These are phyloP conservation scores for Vitis hybrid DNA, from an alignment of 177 flowering plant genomes.

Conservation along the genomic window DNA sequence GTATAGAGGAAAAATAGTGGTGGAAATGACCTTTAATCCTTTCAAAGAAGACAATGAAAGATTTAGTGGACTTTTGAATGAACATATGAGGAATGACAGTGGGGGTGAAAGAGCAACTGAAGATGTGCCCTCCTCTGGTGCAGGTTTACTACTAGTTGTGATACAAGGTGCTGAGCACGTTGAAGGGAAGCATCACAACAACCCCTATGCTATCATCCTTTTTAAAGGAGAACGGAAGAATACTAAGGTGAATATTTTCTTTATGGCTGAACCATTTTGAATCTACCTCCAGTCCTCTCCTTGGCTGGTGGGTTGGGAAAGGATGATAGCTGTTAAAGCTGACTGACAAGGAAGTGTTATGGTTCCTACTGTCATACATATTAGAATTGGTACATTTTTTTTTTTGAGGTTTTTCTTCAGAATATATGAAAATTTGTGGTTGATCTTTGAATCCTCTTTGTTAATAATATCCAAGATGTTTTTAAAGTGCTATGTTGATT, in stretches of 20 bases:
- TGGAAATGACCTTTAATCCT: constrained; percentile 59
- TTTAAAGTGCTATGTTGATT: too few species aligned
- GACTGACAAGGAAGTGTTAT: too few species aligned
- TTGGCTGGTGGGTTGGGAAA: too few species aligned
- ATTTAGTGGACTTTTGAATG: constrained; percentile 32
- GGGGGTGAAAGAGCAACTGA: constrained; percentile 8
- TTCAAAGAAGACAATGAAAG: constrained; percentile 51
- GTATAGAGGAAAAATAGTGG: constrained; percentile 56
- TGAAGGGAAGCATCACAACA: constrained; percentile 68
- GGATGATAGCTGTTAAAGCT: too few species aligned
- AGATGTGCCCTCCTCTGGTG: constrained; percentile 24
- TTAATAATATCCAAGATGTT: too few species aligned
- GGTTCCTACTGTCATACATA: too few species aligned
- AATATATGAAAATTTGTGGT: too few species aligned
- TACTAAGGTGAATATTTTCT: constrained; percentile 51
- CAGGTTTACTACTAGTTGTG: constrained; percentile 58
- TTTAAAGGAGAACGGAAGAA: constrained; percentile 69
- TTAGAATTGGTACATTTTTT: too few species aligned
- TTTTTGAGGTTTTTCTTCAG: too few species aligned
- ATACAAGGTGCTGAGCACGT: constrained; percentile 63
- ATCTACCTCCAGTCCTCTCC: too few species aligned
- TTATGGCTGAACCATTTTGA: too few species aligned
- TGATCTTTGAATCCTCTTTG: too few species aligned
- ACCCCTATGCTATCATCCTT: constrained; percentile 57
- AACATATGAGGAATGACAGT: constrained; percentile 16